These are phyloP conservation scores for Platanus orientalis DNA, from an alignment of 164 flowering plant genomes.

Conservation along the genomic window DNA sequence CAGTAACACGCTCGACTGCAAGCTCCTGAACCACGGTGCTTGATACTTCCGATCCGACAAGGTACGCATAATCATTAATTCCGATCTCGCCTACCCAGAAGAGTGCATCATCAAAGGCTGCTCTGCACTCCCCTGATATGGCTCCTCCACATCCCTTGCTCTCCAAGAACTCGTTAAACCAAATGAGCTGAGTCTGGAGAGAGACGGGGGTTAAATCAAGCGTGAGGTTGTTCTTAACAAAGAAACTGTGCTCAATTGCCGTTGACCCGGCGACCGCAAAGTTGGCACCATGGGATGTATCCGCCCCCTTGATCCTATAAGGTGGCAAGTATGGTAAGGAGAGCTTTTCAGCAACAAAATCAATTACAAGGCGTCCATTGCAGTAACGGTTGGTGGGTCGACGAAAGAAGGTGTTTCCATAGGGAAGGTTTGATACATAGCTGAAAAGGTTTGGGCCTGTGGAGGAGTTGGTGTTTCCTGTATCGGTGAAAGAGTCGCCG, in stretches of 20 bases:
- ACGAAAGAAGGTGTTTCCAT: conserved; percentile 37
- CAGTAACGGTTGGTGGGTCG: conserved; percentile 44
- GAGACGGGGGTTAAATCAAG: conserved; percentile 60
- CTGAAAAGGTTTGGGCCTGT: conserved; percentile 31
- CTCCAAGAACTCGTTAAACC: conserved; percentile 54
- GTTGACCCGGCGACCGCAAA: conserved; percentile 76
- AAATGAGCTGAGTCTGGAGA: conserved; percentile 48
- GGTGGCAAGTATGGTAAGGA: conserved; percentile 54
- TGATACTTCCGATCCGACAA: conserved; percentile 38
- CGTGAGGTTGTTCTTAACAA: conserved; percentile 26
- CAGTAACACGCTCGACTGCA: conserved; percentile 29
- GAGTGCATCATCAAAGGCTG: conserved; percentile 42
- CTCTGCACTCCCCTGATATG: conserved; percentile 24
- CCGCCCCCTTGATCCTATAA: no score
- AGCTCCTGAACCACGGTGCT: conserved; percentile 38
- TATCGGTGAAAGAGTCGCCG: conserved; percentile 77
- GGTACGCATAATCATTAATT: conserved; percentile 77
- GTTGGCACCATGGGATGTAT: conserved; percentile 48
- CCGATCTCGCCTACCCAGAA: conserved; percentile 96
- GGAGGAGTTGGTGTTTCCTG: conserved; percentile 48
- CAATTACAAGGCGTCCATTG: conserved; percentile 62
- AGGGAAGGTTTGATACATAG: conserved; percentile 33
- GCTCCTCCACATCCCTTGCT: conserved; percentile 38
- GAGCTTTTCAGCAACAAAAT: conserved; percentile 46
- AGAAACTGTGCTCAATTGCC: conserved; percentile 36